Evolutionary conservation across 208 protist species (phyloP).

Genomic region (Trypanosoma avium): DNA sequence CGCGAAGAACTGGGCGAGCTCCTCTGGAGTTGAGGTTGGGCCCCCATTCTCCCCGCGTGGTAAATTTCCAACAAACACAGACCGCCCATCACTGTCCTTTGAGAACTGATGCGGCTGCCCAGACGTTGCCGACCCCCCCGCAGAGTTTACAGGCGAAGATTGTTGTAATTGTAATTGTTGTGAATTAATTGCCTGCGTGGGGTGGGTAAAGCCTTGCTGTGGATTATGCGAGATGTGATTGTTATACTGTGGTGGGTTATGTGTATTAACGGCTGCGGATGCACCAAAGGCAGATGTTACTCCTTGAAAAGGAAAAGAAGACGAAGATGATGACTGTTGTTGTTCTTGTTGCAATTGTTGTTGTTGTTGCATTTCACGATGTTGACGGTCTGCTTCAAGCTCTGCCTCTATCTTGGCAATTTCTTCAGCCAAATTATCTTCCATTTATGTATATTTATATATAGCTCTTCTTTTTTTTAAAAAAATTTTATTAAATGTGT

Average conservation of each 20-base stretch:
- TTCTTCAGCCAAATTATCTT: conserved; percentile 73
- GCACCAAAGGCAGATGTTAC: conserved; percentile 7
- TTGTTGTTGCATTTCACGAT: conserved; percentile 39
- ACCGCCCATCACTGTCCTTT: conserved; percentile 84
- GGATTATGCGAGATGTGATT: neutral
- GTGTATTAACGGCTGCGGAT: conserved; percentile 9
- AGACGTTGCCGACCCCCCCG: neutral
- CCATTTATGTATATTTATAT: conserved; percentile 26
- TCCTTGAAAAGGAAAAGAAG: conserved; percentile 19
- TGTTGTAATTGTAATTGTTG: neutral
- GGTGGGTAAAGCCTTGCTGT: no score
- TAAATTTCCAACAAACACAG: conserved; percentile 83
- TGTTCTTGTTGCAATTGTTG: conserved; percentile 44
- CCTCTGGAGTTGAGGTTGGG: conserved; percentile 70
- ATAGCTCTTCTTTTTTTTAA: no score
- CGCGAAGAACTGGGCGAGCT: conserved; percentile 77
- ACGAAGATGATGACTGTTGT: conserved; percentile 25
- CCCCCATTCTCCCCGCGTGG: conserved; percentile 66
- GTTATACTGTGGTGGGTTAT: neutral
- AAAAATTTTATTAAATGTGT: no score
- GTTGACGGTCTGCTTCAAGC: conserved; percentile 61
- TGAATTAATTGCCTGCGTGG: no score
- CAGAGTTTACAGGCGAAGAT: no score
- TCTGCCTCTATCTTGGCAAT: conserved; percentile 80
- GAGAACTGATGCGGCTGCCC: conserved; percentile 63